Conservation (phyloP, 2,329 filamentous ascomycete genomes). For the Stagonosporopsis tanaceti region DNA sequence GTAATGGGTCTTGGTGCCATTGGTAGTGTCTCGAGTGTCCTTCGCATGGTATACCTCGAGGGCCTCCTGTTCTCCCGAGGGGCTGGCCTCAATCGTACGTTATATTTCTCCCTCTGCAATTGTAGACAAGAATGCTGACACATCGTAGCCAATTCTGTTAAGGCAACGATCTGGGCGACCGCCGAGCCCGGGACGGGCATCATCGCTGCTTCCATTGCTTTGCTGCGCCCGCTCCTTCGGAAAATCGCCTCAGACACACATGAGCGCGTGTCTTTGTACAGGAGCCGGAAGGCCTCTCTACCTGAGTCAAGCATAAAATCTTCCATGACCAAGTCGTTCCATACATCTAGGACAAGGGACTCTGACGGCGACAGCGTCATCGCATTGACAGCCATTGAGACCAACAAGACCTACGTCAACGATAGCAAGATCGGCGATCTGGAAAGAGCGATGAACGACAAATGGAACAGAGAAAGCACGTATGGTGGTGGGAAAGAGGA, state of each 20-base stretch:
- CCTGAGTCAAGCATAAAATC: conserved; percentile 5
- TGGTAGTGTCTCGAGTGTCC: conserved; percentile 42
- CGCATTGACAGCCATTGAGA: conserved; percentile 25
- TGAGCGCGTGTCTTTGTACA: conserved; percentile 25
- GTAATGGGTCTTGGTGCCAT: conserved; percentile 55
- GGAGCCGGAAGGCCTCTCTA: conserved; percentile 21
- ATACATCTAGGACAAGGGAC: conserved; percentile 6
- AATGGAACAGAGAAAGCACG: conserved; percentile 14
- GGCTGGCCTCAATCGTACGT: conserved; percentile 21
- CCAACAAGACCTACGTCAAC: conserved; percentile 11
- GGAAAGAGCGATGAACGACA: not conserved
- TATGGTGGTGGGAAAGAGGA: conserved; percentile 19
- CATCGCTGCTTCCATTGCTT: conserved; percentile 57
- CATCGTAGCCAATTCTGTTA: conserved; percentile 42
- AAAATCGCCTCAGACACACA: conserved; percentile 33
- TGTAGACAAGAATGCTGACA: conserved; percentile 2
- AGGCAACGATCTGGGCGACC: conserved; percentile 56
- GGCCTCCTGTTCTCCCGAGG: conserved; percentile 28
- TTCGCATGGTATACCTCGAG: conserved; percentile 44
- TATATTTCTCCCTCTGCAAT: not conserved
- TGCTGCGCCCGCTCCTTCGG: conserved; percentile 56
- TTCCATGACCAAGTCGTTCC: conserved; percentile 7
- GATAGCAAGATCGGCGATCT: not conserved
- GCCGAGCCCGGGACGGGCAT: conserved; percentile 61
- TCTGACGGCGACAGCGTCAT: conserved; percentile 27